Evolutionary conservation across 257 asterid genomes (phyloP).

Genomic region (Jasminum sambac): DNA sequence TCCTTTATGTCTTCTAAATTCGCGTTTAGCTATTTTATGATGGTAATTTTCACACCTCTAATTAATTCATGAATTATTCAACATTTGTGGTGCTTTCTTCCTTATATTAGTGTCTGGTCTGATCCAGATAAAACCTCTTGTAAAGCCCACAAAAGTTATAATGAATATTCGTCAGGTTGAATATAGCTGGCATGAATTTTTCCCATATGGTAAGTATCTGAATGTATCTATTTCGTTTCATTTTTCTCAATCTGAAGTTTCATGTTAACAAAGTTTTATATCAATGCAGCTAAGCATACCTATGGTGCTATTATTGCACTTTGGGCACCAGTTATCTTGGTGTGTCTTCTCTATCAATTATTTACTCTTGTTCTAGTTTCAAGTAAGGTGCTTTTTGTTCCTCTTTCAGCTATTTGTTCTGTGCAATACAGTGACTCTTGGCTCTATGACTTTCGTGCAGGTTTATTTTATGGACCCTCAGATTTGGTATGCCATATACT

Average conservation of each 20-base stretch:
- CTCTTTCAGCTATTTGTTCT: background rate
- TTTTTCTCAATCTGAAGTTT: slow-evolving; percentile 18
- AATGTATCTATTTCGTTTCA: slow-evolving; percentile 15
- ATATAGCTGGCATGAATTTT: slow-evolving; percentile 93
- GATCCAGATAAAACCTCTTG: slow-evolving; percentile 85
- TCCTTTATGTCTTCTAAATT: slow-evolving; percentile 76
- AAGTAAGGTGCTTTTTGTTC: background rate
- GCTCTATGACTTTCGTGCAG: slow-evolving; percentile 43
- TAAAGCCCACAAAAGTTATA: slow-evolving; percentile 76
- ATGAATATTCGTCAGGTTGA: slow-evolving; percentile 66
- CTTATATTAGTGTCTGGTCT: slow-evolving; percentile 26
- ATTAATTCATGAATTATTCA: slow-evolving; percentile 15
- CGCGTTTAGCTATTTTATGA: slow-evolving; percentile 72
- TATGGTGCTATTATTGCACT: slow-evolving; percentile 69
- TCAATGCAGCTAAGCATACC: slow-evolving; percentile 66
- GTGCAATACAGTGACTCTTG: slow-evolving; percentile 13
- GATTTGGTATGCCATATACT: slow-evolving; percentile 89
- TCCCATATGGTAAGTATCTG: slow-evolving; percentile 66
- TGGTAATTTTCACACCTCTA: slow-evolving; percentile 51
- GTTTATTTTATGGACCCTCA: slow-evolving; percentile 97
- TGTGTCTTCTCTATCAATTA: slow-evolving; percentile 36
- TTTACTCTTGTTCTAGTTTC: slow-evolving; percentile 11
- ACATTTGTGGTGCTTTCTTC: slow-evolving; percentile 15
- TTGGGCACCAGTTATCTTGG: slow-evolving; percentile 90
- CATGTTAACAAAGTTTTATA: slow-evolving; percentile 28